These are phyloP conservation scores for Candida neerlandica DNA, from an alignment of 1,139 yeast species.

Conservation along the genomic window DNA sequence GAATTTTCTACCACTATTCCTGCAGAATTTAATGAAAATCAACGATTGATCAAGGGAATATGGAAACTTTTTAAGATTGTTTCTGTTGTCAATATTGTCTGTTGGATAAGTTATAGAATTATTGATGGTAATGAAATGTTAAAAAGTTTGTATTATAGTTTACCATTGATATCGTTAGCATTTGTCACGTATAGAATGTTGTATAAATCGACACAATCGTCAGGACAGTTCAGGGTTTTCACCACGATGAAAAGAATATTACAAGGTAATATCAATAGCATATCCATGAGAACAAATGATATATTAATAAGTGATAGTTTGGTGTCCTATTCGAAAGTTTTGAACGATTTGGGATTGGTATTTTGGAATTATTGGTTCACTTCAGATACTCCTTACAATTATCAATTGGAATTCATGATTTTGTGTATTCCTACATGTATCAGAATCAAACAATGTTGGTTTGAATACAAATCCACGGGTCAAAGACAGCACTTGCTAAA, in stretches of 20 bases:
- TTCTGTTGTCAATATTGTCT: conserved; percentile 23
- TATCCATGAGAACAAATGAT: conserved; percentile 69
- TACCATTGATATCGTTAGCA: conserved; percentile 24
- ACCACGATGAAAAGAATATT: conserved; percentile 56
- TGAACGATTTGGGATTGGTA: conserved; percentile 66
- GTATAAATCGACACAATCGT: conserved; percentile 14
- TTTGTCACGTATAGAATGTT: conserved; percentile 22
- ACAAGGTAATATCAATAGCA: conserved; percentile 56
- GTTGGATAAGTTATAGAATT: conserved; percentile 26
- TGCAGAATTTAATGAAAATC: conserved; percentile 37
- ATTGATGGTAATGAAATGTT: conserved; percentile 20
- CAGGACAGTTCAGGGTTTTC: conserved; percentile 48
- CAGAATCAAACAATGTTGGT: conserved; percentile 78
- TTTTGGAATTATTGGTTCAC: conserved; percentile 34
- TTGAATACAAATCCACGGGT: conserved; percentile 60
- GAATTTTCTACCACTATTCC: conserved; percentile 35
- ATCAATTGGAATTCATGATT: conserved; percentile 48
- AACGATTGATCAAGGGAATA: conserved; percentile 35
- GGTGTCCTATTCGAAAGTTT: conserved; percentile 74
- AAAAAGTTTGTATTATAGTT: conserved; percentile 14
- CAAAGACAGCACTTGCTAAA: conserved; percentile 63
- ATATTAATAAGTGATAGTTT: conserved; percentile 79
- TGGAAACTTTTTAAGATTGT: conserved; percentile 28
- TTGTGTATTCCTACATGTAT: conserved; percentile 67
- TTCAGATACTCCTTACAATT: conserved; percentile 29